Evolutionary conservation across 2,329 filamentous ascomycete species (phyloP).

Genomic region (Aspergillus pseudotamarii): DNA sequence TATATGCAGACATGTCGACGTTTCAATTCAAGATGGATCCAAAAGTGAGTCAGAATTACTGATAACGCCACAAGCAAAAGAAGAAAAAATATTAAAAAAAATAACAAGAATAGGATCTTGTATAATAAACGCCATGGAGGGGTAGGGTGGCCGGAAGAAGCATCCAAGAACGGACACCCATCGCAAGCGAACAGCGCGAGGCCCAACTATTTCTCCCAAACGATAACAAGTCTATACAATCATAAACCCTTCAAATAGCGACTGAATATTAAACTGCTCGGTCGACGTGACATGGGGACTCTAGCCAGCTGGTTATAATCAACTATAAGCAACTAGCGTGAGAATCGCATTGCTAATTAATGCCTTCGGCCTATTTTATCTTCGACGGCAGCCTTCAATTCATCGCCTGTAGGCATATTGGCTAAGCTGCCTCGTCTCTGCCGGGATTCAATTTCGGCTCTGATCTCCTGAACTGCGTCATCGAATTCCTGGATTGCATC

Average conservation of each 20-base stretch:
- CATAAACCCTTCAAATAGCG: background rate
- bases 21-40: background rate
- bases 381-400: conserved; percentile 57
- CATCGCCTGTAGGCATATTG: conserved; percentile 50
- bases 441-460: conserved; percentile 68
- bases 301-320: background rate
- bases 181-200: background rate
- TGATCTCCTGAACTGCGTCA: conserved; percentile 76
- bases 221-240: background rate
- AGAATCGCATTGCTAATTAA: conserved; percentile 23
- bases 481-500: conserved; percentile 76
- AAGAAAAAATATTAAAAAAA: background rate
- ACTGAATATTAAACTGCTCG: background rate
- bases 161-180: background rate
- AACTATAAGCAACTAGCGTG: background rate
- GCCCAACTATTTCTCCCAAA: background rate
- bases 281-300: background rate
- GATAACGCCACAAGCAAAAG: background rate
- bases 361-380: conserved; percentile 54
- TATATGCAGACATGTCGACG: background rate
- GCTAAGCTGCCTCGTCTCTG: conserved; percentile 50
- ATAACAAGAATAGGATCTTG: background rate
- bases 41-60: background rate
- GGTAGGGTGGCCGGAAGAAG: background rate
- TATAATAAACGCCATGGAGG: background rate